Evolutionary conservation across 352 stramenopile genomes (phyloP).

Genomic region (Ophiocytium majus): DNA sequence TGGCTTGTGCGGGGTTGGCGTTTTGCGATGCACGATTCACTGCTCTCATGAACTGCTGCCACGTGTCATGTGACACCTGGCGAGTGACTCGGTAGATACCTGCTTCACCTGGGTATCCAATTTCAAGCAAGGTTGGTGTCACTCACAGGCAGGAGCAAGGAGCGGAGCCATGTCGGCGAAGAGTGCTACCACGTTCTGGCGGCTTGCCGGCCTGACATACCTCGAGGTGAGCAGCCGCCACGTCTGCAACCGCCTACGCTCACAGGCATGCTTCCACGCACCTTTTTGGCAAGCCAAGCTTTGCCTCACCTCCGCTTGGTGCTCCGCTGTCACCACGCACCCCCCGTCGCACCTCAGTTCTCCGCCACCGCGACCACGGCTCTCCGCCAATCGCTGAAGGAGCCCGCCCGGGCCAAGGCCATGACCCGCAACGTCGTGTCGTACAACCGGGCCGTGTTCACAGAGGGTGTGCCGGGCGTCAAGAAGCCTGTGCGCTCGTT

Average conservation of each 20-base stretch:
- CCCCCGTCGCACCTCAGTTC: constrained; percentile 39
- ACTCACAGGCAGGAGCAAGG: no score
- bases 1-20: no score
- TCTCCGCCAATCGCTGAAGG: constrained; percentile 42
- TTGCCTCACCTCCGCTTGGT: not conserved
- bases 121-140: no score
- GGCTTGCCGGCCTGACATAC: constrained; percentile 51
- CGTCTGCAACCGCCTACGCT: not conserved
- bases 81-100: no score
- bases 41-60: no score
- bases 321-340: not conserved
- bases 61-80: no score
- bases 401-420: constrained; percentile 36
- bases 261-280: no score
- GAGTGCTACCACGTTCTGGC: constrained; percentile 49
- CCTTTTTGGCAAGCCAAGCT: not conserved
- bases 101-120: no score
- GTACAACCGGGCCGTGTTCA: constrained; percentile 52
- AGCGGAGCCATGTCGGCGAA: no score
- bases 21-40: no score
- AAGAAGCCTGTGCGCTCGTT: constrained; percentile 11
- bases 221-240: constrained; percentile 37
- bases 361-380: constrained; percentile 42
- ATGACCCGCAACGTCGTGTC: constrained; percentile 40
- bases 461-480: constrained; percentile 15